phyloP scores from a whole-genome alignment of 768 basidiomycete genomes.

The Mrakia frigida region DNA sequence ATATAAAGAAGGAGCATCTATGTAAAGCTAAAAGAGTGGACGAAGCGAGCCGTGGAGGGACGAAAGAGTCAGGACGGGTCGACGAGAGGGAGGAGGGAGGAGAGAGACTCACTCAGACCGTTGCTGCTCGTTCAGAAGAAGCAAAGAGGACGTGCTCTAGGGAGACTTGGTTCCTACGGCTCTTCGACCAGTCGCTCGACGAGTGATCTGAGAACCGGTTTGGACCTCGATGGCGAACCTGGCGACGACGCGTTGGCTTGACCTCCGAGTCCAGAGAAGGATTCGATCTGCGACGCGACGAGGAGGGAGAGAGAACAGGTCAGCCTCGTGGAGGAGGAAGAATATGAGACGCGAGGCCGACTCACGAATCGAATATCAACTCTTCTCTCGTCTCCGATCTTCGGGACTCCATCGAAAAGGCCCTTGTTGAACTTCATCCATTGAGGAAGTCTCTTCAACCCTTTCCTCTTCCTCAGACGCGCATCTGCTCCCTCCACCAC shows the following conservation, averaged over 20 bases:
- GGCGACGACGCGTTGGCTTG: conserved; percentile 23
- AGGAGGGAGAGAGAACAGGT: background rate
- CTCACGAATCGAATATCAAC: conserved; percentile 19
- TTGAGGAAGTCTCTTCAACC: background rate
- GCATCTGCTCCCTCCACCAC: conserved; percentile 5
- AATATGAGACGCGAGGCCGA: background rate
- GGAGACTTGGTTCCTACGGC: background rate
- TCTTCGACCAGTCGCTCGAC: conserved; percentile 9
- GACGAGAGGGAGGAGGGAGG: background rate
- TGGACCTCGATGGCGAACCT: conserved; percentile 17
- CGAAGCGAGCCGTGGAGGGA: background rate
- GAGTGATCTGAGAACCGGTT: conserved; percentile 12
- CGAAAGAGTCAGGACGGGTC: background rate
- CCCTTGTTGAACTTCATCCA: conserved; percentile 26
- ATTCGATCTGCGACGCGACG: conserved; percentile 12
- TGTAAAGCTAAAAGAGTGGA: background rate
- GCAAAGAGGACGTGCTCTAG: background rate
- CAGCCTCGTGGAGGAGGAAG: background rate
- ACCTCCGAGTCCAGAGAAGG: conserved; percentile 17
- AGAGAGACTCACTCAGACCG: background rate
- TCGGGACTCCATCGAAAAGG: conserved; percentile 23
- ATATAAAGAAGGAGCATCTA: background rate
- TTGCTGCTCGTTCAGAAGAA: background rate
- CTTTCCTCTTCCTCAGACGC: background rate
- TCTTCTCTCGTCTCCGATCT: conserved; percentile 15